These are phyloP conservation scores for Carnegiea gigantea DNA, from an alignment of 179 eudicot species.

Conservation along the genomic window DNA sequence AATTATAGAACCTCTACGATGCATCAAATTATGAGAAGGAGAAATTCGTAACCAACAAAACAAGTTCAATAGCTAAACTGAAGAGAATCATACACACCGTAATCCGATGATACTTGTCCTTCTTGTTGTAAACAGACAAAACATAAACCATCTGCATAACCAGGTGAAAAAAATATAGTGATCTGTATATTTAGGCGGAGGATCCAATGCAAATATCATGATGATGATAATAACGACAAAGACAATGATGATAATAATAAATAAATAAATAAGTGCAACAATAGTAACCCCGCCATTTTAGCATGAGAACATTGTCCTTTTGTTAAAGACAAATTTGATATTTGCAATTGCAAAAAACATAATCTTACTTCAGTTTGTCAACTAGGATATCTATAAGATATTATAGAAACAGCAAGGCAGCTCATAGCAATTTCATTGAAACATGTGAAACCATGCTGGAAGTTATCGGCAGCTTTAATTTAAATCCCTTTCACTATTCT, in stretches of 20 bases:
- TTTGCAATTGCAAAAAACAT: not conserved
- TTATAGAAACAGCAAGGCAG: too few species aligned
- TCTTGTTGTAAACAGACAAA: conserved; percentile 88
- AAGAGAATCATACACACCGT: conserved; percentile 58
- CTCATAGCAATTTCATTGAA: too few species aligned
- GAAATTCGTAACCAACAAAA: conserved; percentile 5
- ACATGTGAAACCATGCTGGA: too few species aligned
- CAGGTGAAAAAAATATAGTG: conserved; percentile 11
- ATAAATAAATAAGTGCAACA: not conserved
- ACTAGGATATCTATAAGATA: too few species aligned
- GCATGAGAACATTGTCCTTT: not conserved
- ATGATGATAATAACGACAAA: not conserved
- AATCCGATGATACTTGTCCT: conserved; percentile 89
- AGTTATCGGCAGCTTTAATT: not conserved
- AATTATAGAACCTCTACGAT: conserved; percentile 13
- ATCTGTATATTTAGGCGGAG: conserved; percentile 12
- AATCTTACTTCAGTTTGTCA: too few species aligned
- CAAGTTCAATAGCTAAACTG: conserved; percentile 9
- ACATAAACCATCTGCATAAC: conserved; percentile 91
- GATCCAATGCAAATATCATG: not conserved
- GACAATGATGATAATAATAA: not conserved
- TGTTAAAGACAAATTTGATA: not conserved
- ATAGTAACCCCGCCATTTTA: not conserved
- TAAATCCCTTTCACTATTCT: not conserved
- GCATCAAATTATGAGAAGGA: not conserved